Conservation (phyloP, 495 filamentous ascomycete species). For the Aspergillus ellipticus region DNA sequence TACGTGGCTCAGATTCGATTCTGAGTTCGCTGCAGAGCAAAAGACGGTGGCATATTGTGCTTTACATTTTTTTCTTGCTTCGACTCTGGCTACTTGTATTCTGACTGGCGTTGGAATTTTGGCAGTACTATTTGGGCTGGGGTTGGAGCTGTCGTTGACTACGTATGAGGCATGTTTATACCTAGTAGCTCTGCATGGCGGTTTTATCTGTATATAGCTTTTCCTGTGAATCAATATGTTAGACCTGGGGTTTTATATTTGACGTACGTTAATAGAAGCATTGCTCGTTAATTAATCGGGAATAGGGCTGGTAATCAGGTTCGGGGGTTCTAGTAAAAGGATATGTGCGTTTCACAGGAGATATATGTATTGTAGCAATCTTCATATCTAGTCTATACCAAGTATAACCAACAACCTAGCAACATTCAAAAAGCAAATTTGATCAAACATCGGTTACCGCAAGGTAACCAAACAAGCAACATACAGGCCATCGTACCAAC, state of each 20-base stretch:
- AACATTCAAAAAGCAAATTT: background rate
- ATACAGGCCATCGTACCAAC: background rate
- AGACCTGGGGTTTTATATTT: background rate
- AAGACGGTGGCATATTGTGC: background rate
- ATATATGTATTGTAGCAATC: background rate
- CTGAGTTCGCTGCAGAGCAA: background rate
- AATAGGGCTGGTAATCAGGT: no score
- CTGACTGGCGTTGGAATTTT: background rate
- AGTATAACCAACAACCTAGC: background rate
- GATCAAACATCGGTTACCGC: background rate
- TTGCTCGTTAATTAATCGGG: no score
- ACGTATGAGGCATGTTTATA: background rate
- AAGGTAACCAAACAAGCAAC: background rate
- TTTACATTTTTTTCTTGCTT: no score
- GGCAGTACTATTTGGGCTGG: background rate
- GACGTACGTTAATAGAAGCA: background rate
- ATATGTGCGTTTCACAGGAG: background rate
- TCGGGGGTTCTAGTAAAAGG: no score
- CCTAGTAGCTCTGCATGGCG: background rate
- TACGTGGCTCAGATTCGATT: background rate
- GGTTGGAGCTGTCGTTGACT: background rate
- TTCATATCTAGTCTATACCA: conserved; percentile 4
- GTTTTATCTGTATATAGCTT: conserved; percentile 3
- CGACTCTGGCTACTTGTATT: background rate
- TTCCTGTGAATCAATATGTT: background rate